A percentile compares a stretch with the other conserved stretches of the same genome.
Conservation (phyloP, 177 flowering plant species). For the Telopea speciosissima region DNA sequence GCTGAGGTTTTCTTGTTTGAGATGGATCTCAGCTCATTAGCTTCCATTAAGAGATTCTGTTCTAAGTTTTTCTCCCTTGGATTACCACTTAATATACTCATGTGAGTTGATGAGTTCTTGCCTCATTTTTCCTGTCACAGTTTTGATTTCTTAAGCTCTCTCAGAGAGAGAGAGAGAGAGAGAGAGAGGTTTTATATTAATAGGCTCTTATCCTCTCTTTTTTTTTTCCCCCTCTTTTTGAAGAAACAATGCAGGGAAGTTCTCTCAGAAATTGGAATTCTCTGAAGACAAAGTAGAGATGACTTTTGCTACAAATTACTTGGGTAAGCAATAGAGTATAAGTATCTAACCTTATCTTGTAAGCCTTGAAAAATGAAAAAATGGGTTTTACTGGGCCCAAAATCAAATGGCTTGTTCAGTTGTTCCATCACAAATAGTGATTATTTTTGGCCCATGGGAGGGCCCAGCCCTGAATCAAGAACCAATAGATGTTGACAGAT, state of each 20-base stretch:
- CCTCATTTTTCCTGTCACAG: too few species aligned
- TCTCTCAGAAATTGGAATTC: slow-evolving; percentile 68
- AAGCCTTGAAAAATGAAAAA: background rate
- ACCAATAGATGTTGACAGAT: background rate
- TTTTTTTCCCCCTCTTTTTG: slow-evolving; percentile 10
- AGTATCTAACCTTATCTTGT: background rate
- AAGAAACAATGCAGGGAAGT: slow-evolving; percentile 98
- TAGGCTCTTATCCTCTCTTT: background rate
- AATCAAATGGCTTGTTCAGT: too few species aligned
- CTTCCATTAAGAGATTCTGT: slow-evolving; percentile 71
- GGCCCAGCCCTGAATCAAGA: background rate
- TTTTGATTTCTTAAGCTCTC: background rate
- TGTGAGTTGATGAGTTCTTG: slow-evolving; percentile 39
- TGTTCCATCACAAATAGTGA: too few species aligned
- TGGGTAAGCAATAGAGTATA: slow-evolving; percentile 40
- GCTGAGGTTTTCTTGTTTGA: slow-evolving; percentile 68
- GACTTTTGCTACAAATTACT: slow-evolving; percentile 93
- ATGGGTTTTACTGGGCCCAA: background rate
- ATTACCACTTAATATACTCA: slow-evolving; percentile 85
- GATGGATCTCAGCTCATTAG: slow-evolving; percentile 78
- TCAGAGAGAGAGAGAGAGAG: background rate
- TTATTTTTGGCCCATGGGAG: background rate
- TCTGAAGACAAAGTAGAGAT: slow-evolving; percentile 94
- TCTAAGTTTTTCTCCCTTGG: slow-evolving; percentile 58
- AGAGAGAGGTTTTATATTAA: background rate